Percentiles rank a stretch among this genome's conserved stretches.
phyloP scores from a whole-genome alignment of 257 asterid genomes.

The Thymus quinquecostatus region DNA sequence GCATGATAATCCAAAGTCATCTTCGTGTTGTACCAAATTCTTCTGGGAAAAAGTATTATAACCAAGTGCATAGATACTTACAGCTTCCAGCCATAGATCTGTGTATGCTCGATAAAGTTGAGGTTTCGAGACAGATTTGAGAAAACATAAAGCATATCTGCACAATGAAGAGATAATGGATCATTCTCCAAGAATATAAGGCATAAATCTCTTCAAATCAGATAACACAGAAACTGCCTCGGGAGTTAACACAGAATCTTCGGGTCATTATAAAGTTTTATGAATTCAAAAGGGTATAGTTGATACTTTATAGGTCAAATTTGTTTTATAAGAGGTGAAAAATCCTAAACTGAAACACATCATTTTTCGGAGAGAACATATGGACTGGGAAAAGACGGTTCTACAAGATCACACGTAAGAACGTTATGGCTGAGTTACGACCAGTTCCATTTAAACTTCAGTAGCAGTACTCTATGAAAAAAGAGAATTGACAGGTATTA shows the following conservation, averaged over 20 bases:
- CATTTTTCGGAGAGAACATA: background rate
- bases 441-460: conserved; percentile 5
- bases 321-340: background rate
- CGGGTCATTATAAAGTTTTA: conserved; percentile 1
- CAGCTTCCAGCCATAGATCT: conserved; percentile 96
- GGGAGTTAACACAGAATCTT: background rate
- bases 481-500: background rate
- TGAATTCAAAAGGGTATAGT: background rate
- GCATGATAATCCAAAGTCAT: conserved; percentile 15
- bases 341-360: background rate
- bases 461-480: background rate
- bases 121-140: conserved; percentile 81
- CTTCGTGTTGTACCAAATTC: background rate
- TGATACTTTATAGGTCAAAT: background rate
- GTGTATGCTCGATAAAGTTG: conserved; percentile 89
- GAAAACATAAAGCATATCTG: conserved; percentile 89
- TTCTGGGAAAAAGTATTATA: background rate
- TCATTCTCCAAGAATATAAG: background rate
- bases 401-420: background rate
- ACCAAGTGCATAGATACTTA: conserved; percentile 44
- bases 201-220: background rate
- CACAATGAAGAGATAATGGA: conserved; percentile 36
- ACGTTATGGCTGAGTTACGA: background rate
- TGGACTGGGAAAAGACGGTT: background rate
- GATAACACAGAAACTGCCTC: background rate